Evolutionary conservation across 768 basidiomycete species (phyloP).

Genomic region (Austroboletus festivus): DNA sequence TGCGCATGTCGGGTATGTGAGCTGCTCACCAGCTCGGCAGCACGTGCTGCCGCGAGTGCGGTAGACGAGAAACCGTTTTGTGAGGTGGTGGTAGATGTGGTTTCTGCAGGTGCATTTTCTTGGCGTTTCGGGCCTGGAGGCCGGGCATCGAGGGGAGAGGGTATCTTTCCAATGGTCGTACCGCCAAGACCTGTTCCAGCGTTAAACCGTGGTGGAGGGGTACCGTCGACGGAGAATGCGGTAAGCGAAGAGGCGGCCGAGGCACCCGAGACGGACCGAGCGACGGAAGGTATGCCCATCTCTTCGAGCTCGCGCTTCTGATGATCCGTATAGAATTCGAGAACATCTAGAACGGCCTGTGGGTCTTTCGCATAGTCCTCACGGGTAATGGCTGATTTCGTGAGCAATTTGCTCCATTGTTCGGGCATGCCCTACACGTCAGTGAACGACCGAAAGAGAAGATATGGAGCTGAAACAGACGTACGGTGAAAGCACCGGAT

Average conservation of each 20-base stretch:
- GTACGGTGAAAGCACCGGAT: slow-evolving; percentile 89
- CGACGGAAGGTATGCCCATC: slow-evolving; percentile 34
- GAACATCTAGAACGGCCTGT: slow-evolving; percentile 94
- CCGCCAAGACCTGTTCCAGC: slow-evolving; percentile 93
- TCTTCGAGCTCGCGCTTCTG: slow-evolving; percentile 92
- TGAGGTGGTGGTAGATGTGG: slow-evolving; percentile 25
- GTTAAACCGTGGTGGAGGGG: slow-evolving; percentile 75
- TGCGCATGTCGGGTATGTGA: slow-evolving; percentile 39
- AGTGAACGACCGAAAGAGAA: too few species aligned
- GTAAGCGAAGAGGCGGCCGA: slow-evolving; percentile 31
- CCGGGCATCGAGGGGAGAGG: slow-evolving; percentile 36
- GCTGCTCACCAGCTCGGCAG: slow-evolving; percentile 63
- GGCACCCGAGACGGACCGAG: slow-evolving; percentile 20
- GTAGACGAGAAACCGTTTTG: slow-evolving; percentile 40
- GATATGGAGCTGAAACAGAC: slow-evolving; percentile 32
- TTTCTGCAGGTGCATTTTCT: slow-evolving; percentile 42
- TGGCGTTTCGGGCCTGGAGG: slow-evolving; percentile 40
- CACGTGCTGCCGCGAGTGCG: slow-evolving; percentile 50
- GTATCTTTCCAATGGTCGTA: slow-evolving; percentile 43
- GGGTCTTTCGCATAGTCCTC: slow-evolving; percentile 98
- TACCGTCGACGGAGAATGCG: slow-evolving; percentile 32
- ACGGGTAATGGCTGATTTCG: slow-evolving; percentile 94
- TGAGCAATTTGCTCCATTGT: slow-evolving; percentile 96
- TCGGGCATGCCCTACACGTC: slow-evolving; percentile 97
- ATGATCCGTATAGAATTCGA: slow-evolving; percentile 98